These are phyloP conservation scores for Naganishia cerealis DNA, from an alignment of 1,284 basidiomycete species.

Conservation along the genomic window DNA sequence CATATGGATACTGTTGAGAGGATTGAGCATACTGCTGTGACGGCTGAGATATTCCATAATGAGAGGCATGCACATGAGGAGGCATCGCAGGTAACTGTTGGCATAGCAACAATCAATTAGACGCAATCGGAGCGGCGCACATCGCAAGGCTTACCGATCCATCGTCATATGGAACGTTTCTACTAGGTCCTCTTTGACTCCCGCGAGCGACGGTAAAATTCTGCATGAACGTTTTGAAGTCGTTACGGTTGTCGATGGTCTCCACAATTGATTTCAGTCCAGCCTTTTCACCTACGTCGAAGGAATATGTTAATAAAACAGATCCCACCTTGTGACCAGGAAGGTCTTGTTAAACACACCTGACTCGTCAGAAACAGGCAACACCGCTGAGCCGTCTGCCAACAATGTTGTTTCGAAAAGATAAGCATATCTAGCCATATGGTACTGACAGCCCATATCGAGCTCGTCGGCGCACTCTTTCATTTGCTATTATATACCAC, in stretches of 20 bases:
- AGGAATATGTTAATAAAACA: neutral
- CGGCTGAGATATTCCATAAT: constrained; percentile 25
- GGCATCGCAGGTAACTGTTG: constrained; percentile 47
- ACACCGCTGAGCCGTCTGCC: constrained; percentile 79
- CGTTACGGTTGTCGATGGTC: constrained; percentile 85
- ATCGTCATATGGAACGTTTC: constrained; percentile 80
- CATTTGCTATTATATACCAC: constrained; percentile 63
- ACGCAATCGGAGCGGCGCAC: neutral
- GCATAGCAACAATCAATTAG: neutral
- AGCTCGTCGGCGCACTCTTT: constrained; percentile 96
- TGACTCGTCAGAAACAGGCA: constrained; percentile 71
- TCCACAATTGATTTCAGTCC: constrained; percentile 86
- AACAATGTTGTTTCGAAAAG: constrained; percentile 87
- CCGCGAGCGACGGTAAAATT: constrained; percentile 84
- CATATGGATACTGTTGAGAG: constrained; percentile 1
- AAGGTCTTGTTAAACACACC: constrained; percentile 46
- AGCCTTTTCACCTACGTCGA: constrained; percentile 54
- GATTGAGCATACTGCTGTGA: constrained; percentile 15
- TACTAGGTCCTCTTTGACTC: constrained; percentile 65
- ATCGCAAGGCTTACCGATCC: constrained; percentile 67
- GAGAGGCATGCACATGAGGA: constrained; percentile 45
- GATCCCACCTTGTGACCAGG: neutral
- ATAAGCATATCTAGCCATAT: constrained; percentile 90
- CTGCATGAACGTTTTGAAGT: constrained; percentile 97
- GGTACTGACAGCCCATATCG: constrained; percentile 94